phyloP scores from a whole-genome alignment of 139 green algal species.

The Chlorella sp. region DNA sequence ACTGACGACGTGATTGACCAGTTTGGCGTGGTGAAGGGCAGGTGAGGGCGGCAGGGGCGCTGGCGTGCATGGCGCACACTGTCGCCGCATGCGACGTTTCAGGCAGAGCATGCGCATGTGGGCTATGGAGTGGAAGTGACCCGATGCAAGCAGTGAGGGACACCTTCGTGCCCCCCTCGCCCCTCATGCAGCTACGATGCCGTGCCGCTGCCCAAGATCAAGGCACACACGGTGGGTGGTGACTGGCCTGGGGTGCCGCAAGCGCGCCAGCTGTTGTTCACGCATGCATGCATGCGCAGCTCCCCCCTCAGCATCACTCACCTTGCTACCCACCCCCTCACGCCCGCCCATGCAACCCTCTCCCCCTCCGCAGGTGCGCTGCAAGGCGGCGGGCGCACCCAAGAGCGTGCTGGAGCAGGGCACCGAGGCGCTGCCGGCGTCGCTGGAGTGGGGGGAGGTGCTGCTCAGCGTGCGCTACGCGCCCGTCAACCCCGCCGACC shows the following conservation, averaged over 20 bases:
- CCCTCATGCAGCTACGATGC: slow-evolving; percentile 62
- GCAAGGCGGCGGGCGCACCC: slow-evolving; percentile 37
- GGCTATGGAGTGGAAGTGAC: too few relatives aligned
- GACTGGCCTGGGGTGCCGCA: too few relatives aligned
- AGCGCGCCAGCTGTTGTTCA: too few relatives aligned
- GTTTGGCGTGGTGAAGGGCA: slow-evolving; percentile 75
- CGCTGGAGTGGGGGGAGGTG: slow-evolving; percentile 86
- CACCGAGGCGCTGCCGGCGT: slow-evolving; percentile 55
- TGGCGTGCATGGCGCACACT: too few relatives aligned
- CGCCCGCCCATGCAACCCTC: not conserved
- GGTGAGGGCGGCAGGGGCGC: too few relatives aligned
- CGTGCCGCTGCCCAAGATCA: slow-evolving; percentile 68
- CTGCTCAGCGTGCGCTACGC: slow-evolving; percentile 67
- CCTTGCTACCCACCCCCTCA: not conserved
- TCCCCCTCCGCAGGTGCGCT: slow-evolving; percentile 43
- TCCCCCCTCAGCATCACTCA: too few relatives aligned
- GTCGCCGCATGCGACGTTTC: too few relatives aligned
- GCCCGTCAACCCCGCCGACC: slow-evolving; percentile 78
- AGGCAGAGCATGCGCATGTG: too few relatives aligned
- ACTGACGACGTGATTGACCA: slow-evolving; percentile 64
- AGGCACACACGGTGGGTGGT: slow-evolving; percentile 55
- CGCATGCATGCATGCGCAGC: too few relatives aligned
- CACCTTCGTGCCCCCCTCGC: too few relatives aligned
- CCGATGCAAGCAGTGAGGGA: too few relatives aligned
- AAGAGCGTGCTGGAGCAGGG: slow-evolving; percentile 53